Conservation (phyloP, 1,284 basidiomycete genomes). For the Sporisorium reilianum region DNA sequence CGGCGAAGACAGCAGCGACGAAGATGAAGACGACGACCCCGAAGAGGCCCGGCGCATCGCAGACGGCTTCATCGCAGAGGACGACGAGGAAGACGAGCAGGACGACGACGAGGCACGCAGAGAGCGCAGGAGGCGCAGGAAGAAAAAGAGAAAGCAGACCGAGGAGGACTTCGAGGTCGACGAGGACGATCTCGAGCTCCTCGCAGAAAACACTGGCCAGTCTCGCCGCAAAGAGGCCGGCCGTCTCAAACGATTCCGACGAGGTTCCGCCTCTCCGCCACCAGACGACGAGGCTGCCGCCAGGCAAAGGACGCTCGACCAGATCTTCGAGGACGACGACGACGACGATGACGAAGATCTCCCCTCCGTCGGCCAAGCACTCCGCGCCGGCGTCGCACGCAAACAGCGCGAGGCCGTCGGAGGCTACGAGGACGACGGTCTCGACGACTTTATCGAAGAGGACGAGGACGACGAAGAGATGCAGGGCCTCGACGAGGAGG, state of each 20-base stretch:
- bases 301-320: constrained; percentile 77
- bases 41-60: constrained; percentile 67
- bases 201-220: constrained; percentile 93
- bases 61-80: constrained; percentile 68
- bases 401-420: constrained; percentile 45
- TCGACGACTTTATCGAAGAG: constrained; percentile 82
- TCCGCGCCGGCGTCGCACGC: constrained; percentile 47
- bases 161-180: constrained; percentile 80
- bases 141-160: constrained; percentile 57
- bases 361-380: constrained; percentile 58
- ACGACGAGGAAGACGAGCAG: constrained; percentile 66
- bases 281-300: constrained; percentile 70
- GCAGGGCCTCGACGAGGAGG: constrained; percentile 70
- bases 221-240: constrained; percentile 57
- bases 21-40: constrained; percentile 67
- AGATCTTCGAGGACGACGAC: constrained; percentile 83
- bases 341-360: constrained; percentile 73
- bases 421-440: constrained; percentile 69
- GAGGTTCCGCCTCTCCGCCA: constrained; percentile 74
- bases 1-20: constrained; percentile 60
- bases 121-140: constrained; percentile 71
- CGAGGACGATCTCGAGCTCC: constrained; percentile 92
- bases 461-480: constrained; percentile 73
- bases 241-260: constrained; percentile 60
- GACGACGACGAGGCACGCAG: constrained; percentile 76